Evolutionary conservation across 257 asterid species (phyloP).

Genomic region (Nicotiana tabacum): DNA sequence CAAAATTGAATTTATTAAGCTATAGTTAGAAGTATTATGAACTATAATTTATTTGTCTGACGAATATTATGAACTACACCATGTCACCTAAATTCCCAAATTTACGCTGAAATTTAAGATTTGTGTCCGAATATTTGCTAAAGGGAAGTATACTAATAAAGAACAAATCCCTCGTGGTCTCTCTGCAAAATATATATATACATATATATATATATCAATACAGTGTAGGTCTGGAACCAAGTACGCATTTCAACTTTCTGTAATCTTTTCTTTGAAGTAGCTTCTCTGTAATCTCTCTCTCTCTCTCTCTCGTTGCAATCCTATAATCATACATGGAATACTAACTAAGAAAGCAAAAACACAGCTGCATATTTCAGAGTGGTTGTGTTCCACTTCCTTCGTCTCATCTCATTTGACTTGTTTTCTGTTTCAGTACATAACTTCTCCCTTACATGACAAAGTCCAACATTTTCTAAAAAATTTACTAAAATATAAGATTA

Average conservation of each 20-base stretch:
- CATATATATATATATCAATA: neutral
- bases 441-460: neutral
- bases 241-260: neutral
- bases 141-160: neutral
- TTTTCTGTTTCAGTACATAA: neutral
- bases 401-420: neutral
- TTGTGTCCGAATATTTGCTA: neutral
- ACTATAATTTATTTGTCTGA: neutral
- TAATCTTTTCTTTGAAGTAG: neutral
- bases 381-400: neutral
- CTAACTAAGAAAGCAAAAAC: neutral
- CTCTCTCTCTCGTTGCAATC: neutral
- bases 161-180: neutral
- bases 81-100: neutral
- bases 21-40: neutral
- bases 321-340: neutral
- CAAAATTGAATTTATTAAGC: neutral
- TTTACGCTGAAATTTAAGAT: neutral
- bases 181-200: neutral
- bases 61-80: neutral
- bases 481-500: neutral
- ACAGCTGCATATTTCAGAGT: neutral
- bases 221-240: neutral
- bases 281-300: neutral
- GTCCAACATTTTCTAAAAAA: neutral